Conservation (phyloP, 805 yeast genomes). For the Saturnispora dispora region DNA sequence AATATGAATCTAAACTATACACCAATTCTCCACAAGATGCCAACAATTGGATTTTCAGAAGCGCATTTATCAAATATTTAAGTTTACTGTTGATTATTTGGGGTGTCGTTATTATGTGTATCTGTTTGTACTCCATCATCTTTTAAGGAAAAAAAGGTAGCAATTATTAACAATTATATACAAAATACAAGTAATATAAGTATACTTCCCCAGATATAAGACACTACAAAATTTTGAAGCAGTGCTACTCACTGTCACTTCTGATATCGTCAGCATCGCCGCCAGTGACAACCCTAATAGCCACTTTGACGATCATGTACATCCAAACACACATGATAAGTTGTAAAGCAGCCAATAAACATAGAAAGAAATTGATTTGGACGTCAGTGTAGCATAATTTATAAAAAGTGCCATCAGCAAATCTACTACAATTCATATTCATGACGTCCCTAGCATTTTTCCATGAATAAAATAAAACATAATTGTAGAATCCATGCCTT, state of each 20-base stretch:
- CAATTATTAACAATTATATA: neutral
- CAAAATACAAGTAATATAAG: neutral
- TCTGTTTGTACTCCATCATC: conserved; percentile 43
- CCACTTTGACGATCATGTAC: conserved; percentile 62
- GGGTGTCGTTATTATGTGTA: conserved; percentile 47
- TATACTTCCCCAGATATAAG: neutral
- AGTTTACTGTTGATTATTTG: conserved; percentile 39
- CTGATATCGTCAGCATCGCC: conserved; percentile 78
- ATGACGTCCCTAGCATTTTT: conserved; percentile 36
- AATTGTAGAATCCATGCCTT: conserved; percentile 69
- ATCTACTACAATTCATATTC: conserved; percentile 35
- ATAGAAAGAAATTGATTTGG: conserved; percentile 39
- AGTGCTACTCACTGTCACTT: conserved; percentile 58
- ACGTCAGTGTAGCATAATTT: conserved; percentile 42
- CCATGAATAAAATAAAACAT: conserved; percentile 52
- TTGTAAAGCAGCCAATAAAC: conserved; percentile 58
- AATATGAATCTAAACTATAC: conserved; percentile 11
- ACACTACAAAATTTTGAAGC: neutral
- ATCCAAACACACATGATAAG: conserved; percentile 63
- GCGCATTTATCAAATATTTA: conserved; percentile 12
- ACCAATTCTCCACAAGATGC: conserved; percentile 19
- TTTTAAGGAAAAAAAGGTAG: conserved; percentile 23
- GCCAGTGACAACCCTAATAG: conserved; percentile 60
- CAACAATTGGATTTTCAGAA: conserved; percentile 17
- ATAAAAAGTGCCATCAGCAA: conserved; percentile 12